These are phyloP conservation scores for Rhodotorula toruloides DNA, from an alignment of 768 basidiomycete genomes.

Conservation along the genomic window DNA sequence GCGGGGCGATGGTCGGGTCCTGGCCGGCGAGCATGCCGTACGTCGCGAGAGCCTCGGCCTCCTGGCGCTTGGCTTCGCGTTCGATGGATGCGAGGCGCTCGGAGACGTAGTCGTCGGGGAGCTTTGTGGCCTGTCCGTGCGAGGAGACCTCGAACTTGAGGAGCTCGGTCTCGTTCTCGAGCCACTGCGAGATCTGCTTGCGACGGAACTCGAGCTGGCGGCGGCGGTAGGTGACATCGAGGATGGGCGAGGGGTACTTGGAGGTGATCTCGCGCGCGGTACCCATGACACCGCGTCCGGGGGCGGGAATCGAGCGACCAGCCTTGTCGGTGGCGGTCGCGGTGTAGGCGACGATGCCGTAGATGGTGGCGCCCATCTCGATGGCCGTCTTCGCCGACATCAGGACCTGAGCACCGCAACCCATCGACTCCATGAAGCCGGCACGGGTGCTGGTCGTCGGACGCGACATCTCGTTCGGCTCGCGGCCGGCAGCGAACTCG, in stretches of 20 bases:
- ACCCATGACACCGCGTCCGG: constrained; percentile 84
- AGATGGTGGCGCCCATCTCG: constrained; percentile 87
- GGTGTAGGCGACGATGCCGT: constrained; percentile 77
- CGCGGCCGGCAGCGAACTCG: constrained; percentile 97
- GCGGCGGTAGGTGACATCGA: constrained; percentile 79
- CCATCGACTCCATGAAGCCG: constrained; percentile 92
- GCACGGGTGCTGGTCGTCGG: constrained; percentile 93
- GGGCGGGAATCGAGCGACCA: constrained; percentile 94
- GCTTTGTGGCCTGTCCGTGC: constrained; percentile 49
- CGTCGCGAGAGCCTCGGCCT: constrained; percentile 83
- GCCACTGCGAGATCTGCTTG: constrained; percentile 89
- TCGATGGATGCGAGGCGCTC: constrained; percentile 78
- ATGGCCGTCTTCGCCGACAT: constrained; percentile 96
- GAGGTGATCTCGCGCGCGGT: constrained; percentile 75
- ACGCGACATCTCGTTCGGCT: constrained; percentile 97
- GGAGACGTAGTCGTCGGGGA: constrained; percentile 66
- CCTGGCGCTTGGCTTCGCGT: constrained; percentile 81
- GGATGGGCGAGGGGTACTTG: constrained; percentile 69
- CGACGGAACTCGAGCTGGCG: constrained; percentile 95
- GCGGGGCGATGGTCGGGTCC: constrained; percentile 71
- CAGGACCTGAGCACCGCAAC: constrained; percentile 91
- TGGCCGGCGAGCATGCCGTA: constrained; percentile 90
- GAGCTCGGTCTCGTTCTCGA: constrained; percentile 76
- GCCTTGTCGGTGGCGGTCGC: constrained; percentile 98
- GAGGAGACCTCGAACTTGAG: constrained; percentile 69